Base-by-base conservation (phyloP, 192 early-diverging fungal genomes). In the Coemansia sp. region DNA sequence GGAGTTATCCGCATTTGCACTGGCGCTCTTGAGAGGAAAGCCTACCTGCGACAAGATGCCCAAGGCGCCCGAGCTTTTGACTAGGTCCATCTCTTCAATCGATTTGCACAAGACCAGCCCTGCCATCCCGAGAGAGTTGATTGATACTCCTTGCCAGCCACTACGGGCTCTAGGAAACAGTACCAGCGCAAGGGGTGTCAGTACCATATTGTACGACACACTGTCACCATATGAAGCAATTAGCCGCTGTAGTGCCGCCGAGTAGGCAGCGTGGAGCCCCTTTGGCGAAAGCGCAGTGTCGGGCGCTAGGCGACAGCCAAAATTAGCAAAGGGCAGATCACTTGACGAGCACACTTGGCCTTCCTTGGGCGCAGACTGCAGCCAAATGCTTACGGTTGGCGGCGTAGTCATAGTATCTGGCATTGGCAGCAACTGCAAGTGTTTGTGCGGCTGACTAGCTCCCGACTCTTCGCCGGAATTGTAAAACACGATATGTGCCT, bases 41-140 rank as follows among this genome's bases (percentile, higher is more conserved):
- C 79, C 83, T 6, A 86, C 73, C 8, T 72, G 65, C 21, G 67
- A 57, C 33, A 88, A 61, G 18, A 82, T 50, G 20, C 65, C 58
- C 52, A 86, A 36, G 8, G 82, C 72, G 6, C 85, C 87, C 13
- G 62, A 45, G 6, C 35, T n/a, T 14, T 76, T 58, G 33, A 88
- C 50, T 12, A 79, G 31, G 16, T 72, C 76, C 43, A 86, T 58
- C 42, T 85, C 79, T 4, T 77, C 75, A 26, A 62, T 74, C 2
- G 73, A 64, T 64, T 88, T 90, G 62, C 73, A 78, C 37, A 90
- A 66, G 64, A 90, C 39, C 65, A 86, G 68, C 0, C 88, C 88
- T 7, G 87, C 87, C 74, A 86, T 86, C n/a, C 86, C 88, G 14
- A 90, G 82, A 13, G 85, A 86, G 65, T 90, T 90, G 16, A 90